A percentile compares a stretch with the other conserved stretches of the same genome.
Conservation (phyloP, 2,329 filamentous ascomycete species). For the Ascochyta lentis region DNA sequence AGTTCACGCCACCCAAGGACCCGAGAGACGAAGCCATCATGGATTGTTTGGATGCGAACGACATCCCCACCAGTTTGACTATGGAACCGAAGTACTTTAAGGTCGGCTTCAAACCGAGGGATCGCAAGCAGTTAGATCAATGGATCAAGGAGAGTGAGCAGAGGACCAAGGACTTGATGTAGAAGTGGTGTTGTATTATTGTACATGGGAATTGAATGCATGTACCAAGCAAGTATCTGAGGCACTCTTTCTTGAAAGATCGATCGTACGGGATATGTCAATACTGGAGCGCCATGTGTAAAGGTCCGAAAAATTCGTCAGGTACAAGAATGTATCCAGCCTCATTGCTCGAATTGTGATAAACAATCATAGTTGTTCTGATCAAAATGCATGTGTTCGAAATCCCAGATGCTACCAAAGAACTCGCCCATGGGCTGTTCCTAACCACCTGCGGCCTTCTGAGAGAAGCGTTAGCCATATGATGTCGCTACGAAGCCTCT, state of each 20-base stretch:
- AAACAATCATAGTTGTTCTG: neutral
- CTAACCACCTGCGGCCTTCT: too few species aligned
- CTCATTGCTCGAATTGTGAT: neutral
- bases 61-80: slow-evolving; percentile 56
- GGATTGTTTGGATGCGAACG: slow-evolving; percentile 55
- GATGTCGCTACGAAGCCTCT: too few species aligned
- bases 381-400: neutral
- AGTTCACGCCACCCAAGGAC: slow-evolving; percentile 52
- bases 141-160: slow-evolving; percentile 58
- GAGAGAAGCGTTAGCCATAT: too few species aligned
- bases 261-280: neutral
- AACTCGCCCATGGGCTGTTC: too few species aligned
- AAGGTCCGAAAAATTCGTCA: neutral
- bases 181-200: neutral
- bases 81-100: slow-evolving; percentile 61
- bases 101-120: slow-evolving; percentile 55
- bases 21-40: slow-evolving; percentile 51
- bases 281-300: neutral
- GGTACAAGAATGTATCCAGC: neutral
- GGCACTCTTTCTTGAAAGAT: neutral
- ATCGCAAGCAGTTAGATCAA: slow-evolving; percentile 50
- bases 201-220: neutral
- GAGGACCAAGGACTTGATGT: slow-evolving; percentile 51
- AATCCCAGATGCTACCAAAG: neutral
- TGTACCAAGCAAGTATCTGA: neutral